Percentiles rank a stretch among this genome's conserved stretches.
Conservation (phyloP, 495 filamentous ascomycete species). For the Trichoderma asperelloides region DNA sequence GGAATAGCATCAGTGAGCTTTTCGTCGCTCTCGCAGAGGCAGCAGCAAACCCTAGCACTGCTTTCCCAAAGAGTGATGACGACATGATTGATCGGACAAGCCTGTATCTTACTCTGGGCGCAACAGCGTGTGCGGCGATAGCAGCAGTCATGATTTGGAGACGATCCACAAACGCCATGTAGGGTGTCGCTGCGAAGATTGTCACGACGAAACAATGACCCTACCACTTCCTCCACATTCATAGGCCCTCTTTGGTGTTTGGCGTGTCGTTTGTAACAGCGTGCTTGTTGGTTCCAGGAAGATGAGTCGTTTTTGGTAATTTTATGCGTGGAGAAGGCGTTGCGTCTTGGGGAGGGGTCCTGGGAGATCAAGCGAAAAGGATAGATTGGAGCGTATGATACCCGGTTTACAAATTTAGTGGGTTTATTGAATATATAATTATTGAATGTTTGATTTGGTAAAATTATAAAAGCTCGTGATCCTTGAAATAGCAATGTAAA, state of each 20-base stretch:
- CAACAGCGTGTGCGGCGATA: conserved; percentile 69
- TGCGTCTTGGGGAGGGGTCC: not conserved
- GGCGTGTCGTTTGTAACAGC: not conserved
- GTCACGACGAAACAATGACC: not conserved
- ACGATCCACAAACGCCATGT: conserved; percentile 33
- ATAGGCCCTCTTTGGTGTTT: not conserved
- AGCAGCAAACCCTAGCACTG: conserved; percentile 77
- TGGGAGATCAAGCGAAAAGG: not conserved
- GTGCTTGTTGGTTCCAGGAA: not conserved
- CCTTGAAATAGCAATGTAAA: not conserved
- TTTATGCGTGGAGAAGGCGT: not conserved
- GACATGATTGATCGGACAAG: conserved; percentile 72
- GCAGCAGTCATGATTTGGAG: conserved; percentile 67
- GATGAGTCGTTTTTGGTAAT: not conserved
- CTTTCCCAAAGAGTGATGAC: conserved; percentile 79
- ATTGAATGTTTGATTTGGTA: not conserved
- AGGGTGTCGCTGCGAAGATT: not conserved
- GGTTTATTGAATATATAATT: not conserved
- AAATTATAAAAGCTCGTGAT: not conserved
- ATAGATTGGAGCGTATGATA: conserved; percentile 1
- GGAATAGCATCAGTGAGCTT: conserved; percentile 81
- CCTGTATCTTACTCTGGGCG: conserved; percentile 77
- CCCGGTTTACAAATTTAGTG: not conserved
- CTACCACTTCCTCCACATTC: not conserved
- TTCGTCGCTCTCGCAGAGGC: conserved; percentile 84